These are phyloP conservation scores for Curvularia eragrostidis DNA, from an alignment of 2,329 filamentous ascomycete genomes.

Conservation along the genomic window DNA sequence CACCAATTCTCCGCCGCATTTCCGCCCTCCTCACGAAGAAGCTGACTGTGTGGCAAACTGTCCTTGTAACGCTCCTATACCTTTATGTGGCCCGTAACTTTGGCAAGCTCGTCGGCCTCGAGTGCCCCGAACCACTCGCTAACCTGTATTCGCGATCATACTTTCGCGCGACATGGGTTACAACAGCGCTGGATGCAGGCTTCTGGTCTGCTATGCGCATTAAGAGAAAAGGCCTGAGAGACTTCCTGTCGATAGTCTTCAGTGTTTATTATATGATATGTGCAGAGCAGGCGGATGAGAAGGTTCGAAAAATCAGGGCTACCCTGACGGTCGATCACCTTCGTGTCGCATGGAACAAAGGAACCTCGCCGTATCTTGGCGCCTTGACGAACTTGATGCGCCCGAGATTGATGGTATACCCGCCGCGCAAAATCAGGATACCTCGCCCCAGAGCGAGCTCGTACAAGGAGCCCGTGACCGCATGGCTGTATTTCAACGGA, in stretches of 20 bases:
- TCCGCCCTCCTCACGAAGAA: slow-evolving; percentile 73
- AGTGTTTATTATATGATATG: slow-evolving; percentile 90
- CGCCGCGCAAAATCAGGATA: slow-evolving; percentile 83
- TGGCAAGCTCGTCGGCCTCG: slow-evolving; percentile 86
- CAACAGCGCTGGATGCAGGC: slow-evolving; percentile 91
- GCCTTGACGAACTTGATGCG: slow-evolving; percentile 75
- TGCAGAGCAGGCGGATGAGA: slow-evolving; percentile 93
- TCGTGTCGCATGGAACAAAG: slow-evolving; percentile 94
- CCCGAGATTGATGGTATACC: slow-evolving; percentile 80
- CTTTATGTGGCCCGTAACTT: slow-evolving; percentile 94
- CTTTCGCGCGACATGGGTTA: slow-evolving; percentile 95
- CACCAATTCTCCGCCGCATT: slow-evolving; percentile 73
- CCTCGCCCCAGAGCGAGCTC: slow-evolving; percentile 78
- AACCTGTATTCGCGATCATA: slow-evolving; percentile 93
- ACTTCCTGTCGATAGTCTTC: slow-evolving; percentile 83
- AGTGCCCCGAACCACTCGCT: slow-evolving; percentile 89
- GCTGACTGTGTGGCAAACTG: slow-evolving; percentile 87
- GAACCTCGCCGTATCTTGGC: slow-evolving; percentile 82
- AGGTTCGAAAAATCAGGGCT: slow-evolving; percentile 87
- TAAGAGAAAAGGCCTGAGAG: slow-evolving; percentile 76
- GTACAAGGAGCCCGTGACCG: slow-evolving; percentile 81
- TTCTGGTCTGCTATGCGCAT: slow-evolving; percentile 99
- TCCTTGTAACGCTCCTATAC: slow-evolving; percentile 86
- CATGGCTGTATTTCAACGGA: slow-evolving; percentile 95
- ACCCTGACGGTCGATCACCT: slow-evolving; percentile 90